A percentile compares a stretch with the other conserved stretches of the same genome.
Conservation (phyloP, 306 rosid genomes). For the Begonia peltatifolia region DNA sequence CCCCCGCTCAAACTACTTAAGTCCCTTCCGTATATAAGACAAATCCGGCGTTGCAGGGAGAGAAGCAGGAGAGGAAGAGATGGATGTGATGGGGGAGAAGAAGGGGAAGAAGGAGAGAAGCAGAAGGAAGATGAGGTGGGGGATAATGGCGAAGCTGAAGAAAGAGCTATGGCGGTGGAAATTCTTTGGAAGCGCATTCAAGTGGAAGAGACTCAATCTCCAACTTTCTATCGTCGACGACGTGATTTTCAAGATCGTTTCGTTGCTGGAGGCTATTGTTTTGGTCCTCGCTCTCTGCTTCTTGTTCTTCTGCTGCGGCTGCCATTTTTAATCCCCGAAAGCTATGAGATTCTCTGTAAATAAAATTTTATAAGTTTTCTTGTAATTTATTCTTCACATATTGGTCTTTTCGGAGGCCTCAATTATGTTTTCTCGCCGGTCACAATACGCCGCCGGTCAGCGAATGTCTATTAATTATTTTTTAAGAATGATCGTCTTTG, state of each 20-base stretch:
- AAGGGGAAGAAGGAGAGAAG: constrained; percentile 5
- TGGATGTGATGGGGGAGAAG: background rate
- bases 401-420: no score
- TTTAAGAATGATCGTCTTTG: no score
- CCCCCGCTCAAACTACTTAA: no score
- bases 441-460: no score
- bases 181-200: constrained; percentile 34
- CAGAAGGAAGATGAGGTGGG: constrained; percentile 25
- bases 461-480: no score
- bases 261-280: constrained; percentile 42
- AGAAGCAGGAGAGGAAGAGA: background rate
- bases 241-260: constrained; percentile 39
- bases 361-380: no score
- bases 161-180: constrained; percentile 32
- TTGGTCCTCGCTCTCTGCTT: constrained; percentile 23
- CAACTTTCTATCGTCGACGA: constrained; percentile 32
- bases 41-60: no score
- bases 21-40: no score
- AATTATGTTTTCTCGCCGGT: no score
- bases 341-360: no score
- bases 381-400: no score
- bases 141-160: constrained; percentile 31
- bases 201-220: constrained; percentile 25
- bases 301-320: constrained; percentile 60
- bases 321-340: constrained; percentile 23